phyloP scores from a whole-genome alignment of 2,329 filamentous ascomycete genomes.

The Fusarium bulbicola region DNA sequence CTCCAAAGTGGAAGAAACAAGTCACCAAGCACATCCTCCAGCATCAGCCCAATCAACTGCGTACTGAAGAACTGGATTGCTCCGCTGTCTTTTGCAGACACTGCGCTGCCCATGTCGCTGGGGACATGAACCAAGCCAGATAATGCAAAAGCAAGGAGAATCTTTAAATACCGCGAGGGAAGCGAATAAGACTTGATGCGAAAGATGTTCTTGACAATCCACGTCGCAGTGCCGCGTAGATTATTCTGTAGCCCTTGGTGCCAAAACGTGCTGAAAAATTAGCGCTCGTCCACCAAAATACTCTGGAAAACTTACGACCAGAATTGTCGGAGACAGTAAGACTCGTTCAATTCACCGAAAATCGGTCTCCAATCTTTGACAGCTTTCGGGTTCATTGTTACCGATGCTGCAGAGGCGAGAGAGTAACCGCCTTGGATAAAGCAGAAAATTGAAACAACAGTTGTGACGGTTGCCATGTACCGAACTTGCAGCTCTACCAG shows the following conservation, averaged over 20 bases:
- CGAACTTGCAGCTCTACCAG: constrained; percentile 25
- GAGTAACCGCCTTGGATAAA: constrained; percentile 36
- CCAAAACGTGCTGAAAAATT: constrained; percentile 27
- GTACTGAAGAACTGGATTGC: constrained; percentile 30
- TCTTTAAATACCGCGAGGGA: constrained; percentile 21
- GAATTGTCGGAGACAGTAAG: constrained; percentile 28
- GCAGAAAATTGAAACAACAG: constrained; percentile 34
- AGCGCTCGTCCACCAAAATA: background rate
- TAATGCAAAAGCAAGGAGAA: constrained; percentile 27
- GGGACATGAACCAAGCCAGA: constrained; percentile 29
- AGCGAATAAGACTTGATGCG: constrained; percentile 21
- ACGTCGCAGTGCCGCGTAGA: constrained; percentile 24
- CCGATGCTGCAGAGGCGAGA: constrained; percentile 17
- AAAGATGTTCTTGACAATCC: constrained; percentile 29
- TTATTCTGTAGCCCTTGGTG: constrained; percentile 35
- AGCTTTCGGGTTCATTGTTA: constrained; percentile 13
- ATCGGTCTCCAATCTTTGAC: constrained; percentile 33
- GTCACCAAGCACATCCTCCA: constrained; percentile 27
- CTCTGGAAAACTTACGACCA: constrained; percentile 27
- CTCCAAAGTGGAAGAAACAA: constrained; percentile 26
- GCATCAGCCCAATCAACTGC: constrained; percentile 27
- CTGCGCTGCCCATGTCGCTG: constrained; percentile 32
- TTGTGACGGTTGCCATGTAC: constrained; percentile 31
- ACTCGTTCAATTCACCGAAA: constrained; percentile 24
- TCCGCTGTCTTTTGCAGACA: constrained; percentile 19